These are phyloP conservation scores for Aureobasidium sp. DNA, from an alignment of 2,329 filamentous ascomycete genomes.

Conservation along the genomic window DNA sequence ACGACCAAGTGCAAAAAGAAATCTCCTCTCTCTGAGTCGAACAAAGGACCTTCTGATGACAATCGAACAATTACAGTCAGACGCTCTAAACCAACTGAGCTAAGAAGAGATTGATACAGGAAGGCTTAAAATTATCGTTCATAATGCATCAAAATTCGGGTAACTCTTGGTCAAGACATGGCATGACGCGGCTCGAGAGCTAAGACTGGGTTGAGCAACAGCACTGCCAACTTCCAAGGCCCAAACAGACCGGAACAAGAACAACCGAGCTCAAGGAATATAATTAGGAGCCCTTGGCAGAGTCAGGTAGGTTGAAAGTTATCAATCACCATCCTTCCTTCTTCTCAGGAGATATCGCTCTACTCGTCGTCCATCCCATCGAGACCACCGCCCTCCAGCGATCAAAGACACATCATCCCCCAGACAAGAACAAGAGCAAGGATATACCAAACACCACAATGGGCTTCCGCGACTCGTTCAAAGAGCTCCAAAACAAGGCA, in stretches of 20 bases:
- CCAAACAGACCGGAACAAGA: background rate
- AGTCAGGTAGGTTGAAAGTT: background rate
- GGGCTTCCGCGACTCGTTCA: conserved; percentile 10
- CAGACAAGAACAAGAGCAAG: background rate
- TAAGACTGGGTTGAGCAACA: background rate
- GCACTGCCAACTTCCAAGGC: background rate
- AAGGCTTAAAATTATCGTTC: too few species aligned
- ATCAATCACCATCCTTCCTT: background rate
- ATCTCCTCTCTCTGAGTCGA: conserved; percentile 13
- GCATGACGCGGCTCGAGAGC: background rate
- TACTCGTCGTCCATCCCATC: background rate
- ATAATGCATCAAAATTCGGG: too few species aligned
- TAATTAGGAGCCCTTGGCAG: background rate
- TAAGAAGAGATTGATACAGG: conserved; percentile 7
- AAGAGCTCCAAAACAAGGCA: background rate
- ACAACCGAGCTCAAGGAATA: background rate
- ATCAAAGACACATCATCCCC: background rate
- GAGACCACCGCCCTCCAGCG: too few species aligned
- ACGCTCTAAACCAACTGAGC: conserved; percentile 13
- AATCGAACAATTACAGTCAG: conserved; percentile 11
- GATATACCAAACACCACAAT: too few species aligned
- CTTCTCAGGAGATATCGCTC: background rate
- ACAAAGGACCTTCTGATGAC: conserved; percentile 13
- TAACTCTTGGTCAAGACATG: background rate
- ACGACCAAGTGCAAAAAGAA: background rate